Percentiles rank a stretch among this genome's conserved stretches.
These are phyloP conservation scores for Paraphoma sp. DNA, from an alignment of 2,329 filamentous ascomycete species.

Conservation along the genomic window DNA sequence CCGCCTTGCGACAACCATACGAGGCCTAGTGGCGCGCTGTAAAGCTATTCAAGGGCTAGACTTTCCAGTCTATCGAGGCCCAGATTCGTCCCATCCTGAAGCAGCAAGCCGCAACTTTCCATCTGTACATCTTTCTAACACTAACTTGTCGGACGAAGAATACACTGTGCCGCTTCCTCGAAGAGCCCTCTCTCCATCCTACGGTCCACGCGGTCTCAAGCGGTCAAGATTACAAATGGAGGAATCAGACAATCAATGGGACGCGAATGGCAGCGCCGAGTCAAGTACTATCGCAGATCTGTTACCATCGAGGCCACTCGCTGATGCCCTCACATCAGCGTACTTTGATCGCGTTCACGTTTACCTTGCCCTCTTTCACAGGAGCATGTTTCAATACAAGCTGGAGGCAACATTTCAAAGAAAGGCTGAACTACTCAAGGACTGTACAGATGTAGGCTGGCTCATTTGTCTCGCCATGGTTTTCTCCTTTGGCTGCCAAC, in stretches of 20 bases:
- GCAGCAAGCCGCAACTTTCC: conserved; percentile 6
- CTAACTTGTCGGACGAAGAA: conserved; percentile 27
- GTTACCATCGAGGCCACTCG: conserved; percentile 45
- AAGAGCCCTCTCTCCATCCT: conserved; percentile 3
- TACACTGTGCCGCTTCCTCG: conserved; percentile 12
- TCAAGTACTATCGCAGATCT: conserved; percentile 23
- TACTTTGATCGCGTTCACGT: conserved; percentile 52
- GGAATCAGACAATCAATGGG: conserved; percentile 16
- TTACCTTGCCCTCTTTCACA: conserved; percentile 48
- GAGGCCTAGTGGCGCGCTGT: conserved; percentile 26
- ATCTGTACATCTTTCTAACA: conserved; percentile 16
- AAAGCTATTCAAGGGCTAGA: conserved; percentile 20
- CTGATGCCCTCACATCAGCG: conserved; percentile 48
- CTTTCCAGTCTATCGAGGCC: conserved; percentile 8
- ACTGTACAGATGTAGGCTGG: conserved; percentile 51
- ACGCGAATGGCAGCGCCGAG: conserved; percentile 1
- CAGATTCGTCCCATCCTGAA: conserved; percentile 10
- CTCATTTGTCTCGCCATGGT: conserved; percentile 52
- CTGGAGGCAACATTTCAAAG: conserved; percentile 49
- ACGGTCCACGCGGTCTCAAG: conserved; percentile 19
- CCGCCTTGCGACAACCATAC: conserved; percentile 29
- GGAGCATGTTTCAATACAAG: conserved; percentile 48
- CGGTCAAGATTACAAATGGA: conserved; percentile 24
- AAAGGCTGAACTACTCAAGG: conserved; percentile 20
- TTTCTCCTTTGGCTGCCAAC: conserved; percentile 51